A percentile compares a stretch with the other conserved stretches of the same genome.
Conservation (phyloP, 805 yeast genomes). For the Candida insectalens region DNA sequence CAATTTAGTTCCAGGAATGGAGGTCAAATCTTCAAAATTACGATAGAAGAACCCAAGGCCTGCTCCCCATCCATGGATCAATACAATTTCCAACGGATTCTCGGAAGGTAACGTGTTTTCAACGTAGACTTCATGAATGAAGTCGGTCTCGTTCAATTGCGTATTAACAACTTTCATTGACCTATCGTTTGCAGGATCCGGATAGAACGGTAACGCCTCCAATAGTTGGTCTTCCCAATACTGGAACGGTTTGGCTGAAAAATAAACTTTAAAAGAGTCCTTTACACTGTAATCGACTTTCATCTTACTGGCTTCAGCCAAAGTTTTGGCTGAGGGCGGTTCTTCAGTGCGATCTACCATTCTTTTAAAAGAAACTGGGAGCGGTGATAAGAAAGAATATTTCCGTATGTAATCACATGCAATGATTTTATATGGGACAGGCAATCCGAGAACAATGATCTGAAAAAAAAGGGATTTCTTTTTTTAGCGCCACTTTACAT, state of each 20-base stretch:
- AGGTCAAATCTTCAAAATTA: conserved; percentile 47
- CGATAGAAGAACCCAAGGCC: conserved; percentile 73
- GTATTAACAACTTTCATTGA: conserved; percentile 40
- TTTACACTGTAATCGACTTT: conserved; percentile 1
- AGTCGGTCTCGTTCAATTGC: conserved; percentile 36
- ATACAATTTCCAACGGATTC: conserved; percentile 33
- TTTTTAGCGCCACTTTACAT: too few relatives aligned
- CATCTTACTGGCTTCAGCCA: not conserved
- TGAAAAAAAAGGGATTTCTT: too few relatives aligned
- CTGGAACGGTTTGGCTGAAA: conserved; percentile 13
- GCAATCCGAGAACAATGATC: too few relatives aligned
- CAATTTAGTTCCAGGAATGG: conserved; percentile 43
- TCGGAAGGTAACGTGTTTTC: conserved; percentile 23
- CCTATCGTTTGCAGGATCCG: conserved; percentile 39
- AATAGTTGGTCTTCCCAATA: conserved; percentile 35
- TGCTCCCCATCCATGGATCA: conserved; percentile 91
- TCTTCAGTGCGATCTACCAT: too few relatives aligned
- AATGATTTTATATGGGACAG: too few relatives aligned
- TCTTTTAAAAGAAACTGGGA: not conserved
- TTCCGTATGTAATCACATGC: too few relatives aligned
- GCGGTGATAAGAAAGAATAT: not conserved
- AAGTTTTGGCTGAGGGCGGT: too few relatives aligned
- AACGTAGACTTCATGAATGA: conserved; percentile 69
- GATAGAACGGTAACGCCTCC: conserved; percentile 49
- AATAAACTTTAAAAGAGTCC: conserved; percentile 21